Conservation (phyloP, 768 basidiomycete species). For the Tulasnella sp. region DNA sequence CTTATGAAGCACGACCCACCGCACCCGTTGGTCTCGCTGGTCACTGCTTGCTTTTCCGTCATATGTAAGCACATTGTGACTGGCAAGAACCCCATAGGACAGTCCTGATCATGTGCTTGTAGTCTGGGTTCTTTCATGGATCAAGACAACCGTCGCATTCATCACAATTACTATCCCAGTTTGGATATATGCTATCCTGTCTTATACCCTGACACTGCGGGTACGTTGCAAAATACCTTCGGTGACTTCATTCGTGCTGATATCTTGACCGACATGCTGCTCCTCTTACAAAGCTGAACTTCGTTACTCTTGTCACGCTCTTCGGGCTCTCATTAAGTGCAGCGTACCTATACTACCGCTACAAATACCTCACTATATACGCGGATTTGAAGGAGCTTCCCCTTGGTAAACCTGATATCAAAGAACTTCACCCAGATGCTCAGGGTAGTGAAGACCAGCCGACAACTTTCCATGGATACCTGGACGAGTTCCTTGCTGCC, state of each 20-base stretch:
- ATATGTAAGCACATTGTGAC: slow-evolving; percentile 43
- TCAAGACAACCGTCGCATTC: slow-evolving; percentile 60
- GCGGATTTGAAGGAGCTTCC: slow-evolving; percentile 68
- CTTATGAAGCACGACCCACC: slow-evolving; percentile 23
- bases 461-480: slow-evolving; percentile 84
- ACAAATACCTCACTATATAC: slow-evolving; percentile 32
- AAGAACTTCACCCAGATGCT: slow-evolving; percentile 85
- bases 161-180: slow-evolving; percentile 74
- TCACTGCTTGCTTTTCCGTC: slow-evolving; percentile 78
- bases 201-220: slow-evolving; percentile 82
- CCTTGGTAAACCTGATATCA: slow-evolving; percentile 68
- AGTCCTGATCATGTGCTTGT: background rate
- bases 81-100: background rate
- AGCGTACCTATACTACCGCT: slow-evolving; percentile 73
- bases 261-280: background rate
- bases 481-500: slow-evolving; percentile 94
- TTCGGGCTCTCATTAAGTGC: slow-evolving; percentile 55
- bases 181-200: slow-evolving; percentile 63
- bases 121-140: slow-evolving; percentile 81
- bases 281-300: slow-evolving; percentile 54
- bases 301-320: slow-evolving; percentile 78
- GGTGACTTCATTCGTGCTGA: background rate
- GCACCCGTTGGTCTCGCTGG: slow-evolving; percentile 64
- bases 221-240: slow-evolving; percentile 32
- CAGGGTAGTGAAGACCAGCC: slow-evolving; percentile 44